Conservation (phyloP, 148 eudicot species). For the Vaccinium myrtillus region DNA sequence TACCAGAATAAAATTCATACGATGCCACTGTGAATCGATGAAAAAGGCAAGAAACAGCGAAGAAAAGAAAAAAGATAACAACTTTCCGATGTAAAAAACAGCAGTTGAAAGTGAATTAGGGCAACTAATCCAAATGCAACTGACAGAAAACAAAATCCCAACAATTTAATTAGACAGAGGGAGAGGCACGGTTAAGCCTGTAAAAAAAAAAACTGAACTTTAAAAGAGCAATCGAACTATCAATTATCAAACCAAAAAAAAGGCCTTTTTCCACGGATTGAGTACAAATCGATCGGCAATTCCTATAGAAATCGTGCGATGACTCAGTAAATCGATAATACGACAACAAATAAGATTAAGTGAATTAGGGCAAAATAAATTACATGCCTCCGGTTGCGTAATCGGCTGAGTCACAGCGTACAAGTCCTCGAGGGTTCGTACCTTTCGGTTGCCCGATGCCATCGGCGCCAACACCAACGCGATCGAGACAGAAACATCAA, state of each 20-base stretch:
- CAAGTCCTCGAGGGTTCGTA: conserved; percentile 27
- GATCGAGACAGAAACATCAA: conserved; percentile 25
- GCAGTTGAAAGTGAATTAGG: neutral
- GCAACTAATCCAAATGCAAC: neutral
- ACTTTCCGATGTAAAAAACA: neutral
- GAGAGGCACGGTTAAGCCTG: no score
- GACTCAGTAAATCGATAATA: no score
- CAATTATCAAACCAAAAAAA: no score
- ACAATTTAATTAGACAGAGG: no score
- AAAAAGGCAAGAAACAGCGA: neutral
- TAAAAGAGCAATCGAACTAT: no score
- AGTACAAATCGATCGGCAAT: no score
- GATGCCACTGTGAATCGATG: neutral
- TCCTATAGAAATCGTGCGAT: no score
- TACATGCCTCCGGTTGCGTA: conserved; percentile 30
- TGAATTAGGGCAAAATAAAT: conserved; percentile 13
- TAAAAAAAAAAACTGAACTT: no score
- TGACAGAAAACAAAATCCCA: no score
- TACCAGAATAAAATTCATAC: neutral
- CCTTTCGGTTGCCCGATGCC: conserved; percentile 24
- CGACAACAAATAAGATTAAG: no score
- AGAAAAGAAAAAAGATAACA: neutral
- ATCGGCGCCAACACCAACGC: conserved; percentile 13
- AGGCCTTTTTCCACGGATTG: no score
- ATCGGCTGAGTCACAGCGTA: conserved; percentile 24